Evolutionary conservation across 305 asterid genomes (phyloP), one percentile per base, ranked within the genome.

Genomic region (Coffea humblotiana): DNA sequence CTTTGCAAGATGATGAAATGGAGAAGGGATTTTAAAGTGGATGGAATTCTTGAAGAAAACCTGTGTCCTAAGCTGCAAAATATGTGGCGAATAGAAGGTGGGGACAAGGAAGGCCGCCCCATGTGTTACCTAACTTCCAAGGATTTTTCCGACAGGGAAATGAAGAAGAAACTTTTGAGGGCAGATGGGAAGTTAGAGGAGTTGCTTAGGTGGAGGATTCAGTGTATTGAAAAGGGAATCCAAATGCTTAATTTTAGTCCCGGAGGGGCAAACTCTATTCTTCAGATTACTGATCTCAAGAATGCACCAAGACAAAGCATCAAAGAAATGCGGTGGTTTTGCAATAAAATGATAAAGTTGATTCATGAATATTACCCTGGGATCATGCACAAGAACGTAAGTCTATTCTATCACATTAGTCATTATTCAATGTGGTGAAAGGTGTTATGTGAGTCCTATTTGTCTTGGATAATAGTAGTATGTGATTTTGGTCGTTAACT

Each of bases 351-450:
- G 89, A 75, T 87, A 14, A 47, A 75, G 8, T 72, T 91, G 88
- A 82, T 92, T 77, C 90, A 82, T 52, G 91, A 92, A 69, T 81
- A 90, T 85, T 95, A 94, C 76, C 99, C 98, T 0, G 95, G 96
- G 54, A 56, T 95, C 80, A 83, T 95, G 51, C 77, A 87, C 89
- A 95, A 86, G 83, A 87, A 81, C 84, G 98, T 90, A 80, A 88
- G 95, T 82, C n/a, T 25, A 32, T 51, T 60, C 0, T 23, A 32
- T 1, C 60, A 13, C 49, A 16, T 27, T 47, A 51, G 7, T 37
- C 6, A 37, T 37, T 37, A 37, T 37, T 37, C 6, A 37, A 2
- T 37, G 6, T 18, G 10, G 27, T 32, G 3, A 51, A 18, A 48
- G 37, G 19, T 64, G 0, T 11, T 40, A 54, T 49, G 4, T 37